Percentiles rank a stretch among this genome's conserved stretches.
phyloP scores from a whole-genome alignment of 495 filamentous ascomycete genomes.

The Neurospora sp. region DNA sequence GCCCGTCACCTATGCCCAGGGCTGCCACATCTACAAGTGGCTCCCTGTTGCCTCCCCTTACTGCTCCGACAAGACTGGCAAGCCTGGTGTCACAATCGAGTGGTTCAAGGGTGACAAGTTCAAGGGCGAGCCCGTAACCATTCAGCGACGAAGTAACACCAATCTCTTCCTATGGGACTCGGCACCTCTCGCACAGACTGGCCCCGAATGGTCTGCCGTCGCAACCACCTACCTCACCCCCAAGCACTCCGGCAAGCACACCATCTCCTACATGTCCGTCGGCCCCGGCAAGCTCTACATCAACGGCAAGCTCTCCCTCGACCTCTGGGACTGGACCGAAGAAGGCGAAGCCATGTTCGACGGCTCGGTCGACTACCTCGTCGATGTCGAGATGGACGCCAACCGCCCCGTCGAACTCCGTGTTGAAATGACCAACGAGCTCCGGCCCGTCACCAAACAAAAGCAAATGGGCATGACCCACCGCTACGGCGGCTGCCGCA shows the following conservation, averaged over 20 bases:
- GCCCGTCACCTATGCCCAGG: slow-evolving; percentile 41
- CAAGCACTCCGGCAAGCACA: slow-evolving; percentile 50
- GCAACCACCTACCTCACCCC: slow-evolving; percentile 46
- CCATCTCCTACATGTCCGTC: slow-evolving; percentile 66
- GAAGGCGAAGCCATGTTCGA: slow-evolving; percentile 55
- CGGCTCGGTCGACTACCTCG: slow-evolving; percentile 45
- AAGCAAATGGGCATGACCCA: slow-evolving; percentile 42
- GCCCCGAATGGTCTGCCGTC: slow-evolving; percentile 50
- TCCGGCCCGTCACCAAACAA: slow-evolving; percentile 44
- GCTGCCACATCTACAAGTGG: slow-evolving; percentile 56
- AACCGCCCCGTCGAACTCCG: slow-evolving; percentile 37
- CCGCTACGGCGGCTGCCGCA: slow-evolving; percentile 63
- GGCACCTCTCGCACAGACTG: slow-evolving; percentile 46
- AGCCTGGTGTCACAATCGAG: slow-evolving; percentile 50
- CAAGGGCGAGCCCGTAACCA: slow-evolving; percentile 40
- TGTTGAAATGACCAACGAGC: slow-evolving; percentile 51
- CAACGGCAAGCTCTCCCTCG: slow-evolving; percentile 59
- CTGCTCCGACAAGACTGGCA: slow-evolving; percentile 45
- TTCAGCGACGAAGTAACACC: slow-evolving; percentile 46
- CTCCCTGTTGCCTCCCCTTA: slow-evolving; percentile 49
- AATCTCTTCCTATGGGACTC: slow-evolving; percentile 64
- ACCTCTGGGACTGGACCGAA: slow-evolving; percentile 63
- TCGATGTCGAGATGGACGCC: slow-evolving; percentile 41
- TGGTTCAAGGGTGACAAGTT: slow-evolving; percentile 56
- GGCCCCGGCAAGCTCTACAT: slow-evolving; percentile 63